phyloP scores from a whole-genome alignment of 345 rosid species.

The Gossypium longicalyx region DNA sequence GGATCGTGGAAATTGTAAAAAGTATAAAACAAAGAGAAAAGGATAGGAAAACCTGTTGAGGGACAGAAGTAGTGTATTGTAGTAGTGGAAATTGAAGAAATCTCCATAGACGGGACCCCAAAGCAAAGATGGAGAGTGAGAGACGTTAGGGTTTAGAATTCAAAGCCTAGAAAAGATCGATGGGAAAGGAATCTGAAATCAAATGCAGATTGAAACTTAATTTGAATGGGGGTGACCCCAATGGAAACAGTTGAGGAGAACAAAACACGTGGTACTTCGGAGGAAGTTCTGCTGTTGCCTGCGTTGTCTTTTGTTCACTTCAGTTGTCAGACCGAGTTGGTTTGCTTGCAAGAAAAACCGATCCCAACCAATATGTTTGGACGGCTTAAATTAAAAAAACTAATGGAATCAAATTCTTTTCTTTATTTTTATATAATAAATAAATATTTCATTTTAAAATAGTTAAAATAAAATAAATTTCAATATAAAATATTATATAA shows the following conservation, averaged over 20 bases:
- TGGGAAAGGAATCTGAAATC: background rate
- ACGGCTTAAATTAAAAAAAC: no score
- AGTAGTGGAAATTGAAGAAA: slow-evolving; percentile 30
- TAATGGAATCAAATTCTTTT: no score
- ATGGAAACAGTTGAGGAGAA: background rate
- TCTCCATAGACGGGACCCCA: slow-evolving; percentile 36
- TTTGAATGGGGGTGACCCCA: background rate
- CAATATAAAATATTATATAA: no score
- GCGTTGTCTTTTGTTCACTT: background rate
- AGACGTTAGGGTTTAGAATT: background rate
- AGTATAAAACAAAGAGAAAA: background rate
- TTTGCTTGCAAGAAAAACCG: no score
- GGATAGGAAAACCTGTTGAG: slow-evolving; percentile 38
- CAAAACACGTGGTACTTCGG: background rate
- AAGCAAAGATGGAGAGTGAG: background rate
- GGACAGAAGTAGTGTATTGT: slow-evolving; percentile 23
- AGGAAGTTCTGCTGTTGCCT: background rate
- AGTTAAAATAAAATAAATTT: no score
- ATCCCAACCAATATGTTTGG: no score
- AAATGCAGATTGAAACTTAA: background rate
- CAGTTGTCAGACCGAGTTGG: background rate
- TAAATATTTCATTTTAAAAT: no score
- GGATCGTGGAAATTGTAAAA: background rate
- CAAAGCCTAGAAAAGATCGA: background rate
- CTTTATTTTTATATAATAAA: no score